Evolutionary conservation across 768 basidiomycete species (phyloP).

Genomic region (Galerina sulciceps): DNA sequence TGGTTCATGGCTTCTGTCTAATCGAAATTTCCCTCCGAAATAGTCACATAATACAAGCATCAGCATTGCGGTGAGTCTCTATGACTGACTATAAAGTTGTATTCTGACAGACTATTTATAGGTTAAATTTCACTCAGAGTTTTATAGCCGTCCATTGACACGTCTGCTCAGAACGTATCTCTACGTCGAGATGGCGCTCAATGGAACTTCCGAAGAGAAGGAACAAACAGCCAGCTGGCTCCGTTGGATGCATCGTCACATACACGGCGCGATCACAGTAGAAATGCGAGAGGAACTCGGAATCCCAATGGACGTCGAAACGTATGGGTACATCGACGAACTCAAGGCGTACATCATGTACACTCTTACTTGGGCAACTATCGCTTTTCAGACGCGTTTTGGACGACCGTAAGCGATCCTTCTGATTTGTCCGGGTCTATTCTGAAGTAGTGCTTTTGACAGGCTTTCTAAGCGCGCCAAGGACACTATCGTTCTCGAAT

Average conservation of each 20-base stretch:
- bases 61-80: not conserved
- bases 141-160: not conserved
- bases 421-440: not conserved
- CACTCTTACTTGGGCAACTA: not conserved
- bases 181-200: not conserved
- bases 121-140: not conserved
- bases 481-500: conserved; percentile 3
- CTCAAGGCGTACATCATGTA: conserved; percentile 1
- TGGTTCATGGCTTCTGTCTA: no score
- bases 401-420: not conserved
- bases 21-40: not conserved
- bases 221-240: conserved; percentile 4
- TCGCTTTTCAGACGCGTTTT: not conserved
- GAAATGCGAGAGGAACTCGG: not conserved
- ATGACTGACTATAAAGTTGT: no score
- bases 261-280: not conserved
- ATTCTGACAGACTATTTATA: not conserved
- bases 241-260: not conserved
- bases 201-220: conserved; percentile 3
- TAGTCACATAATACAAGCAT: not conserved
- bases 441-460: not conserved
- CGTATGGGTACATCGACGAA: not conserved
- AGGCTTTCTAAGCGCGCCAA: conserved; percentile 3
- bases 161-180: conserved; percentile 1
- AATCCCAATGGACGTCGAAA: not conserved